A percentile compares a stretch with the other conserved stretches of the same genome.
These are phyloP conservation scores for Penicillium longicatenatum DNA, from an alignment of 495 filamentous ascomycete genomes.

Conservation along the genomic window DNA sequence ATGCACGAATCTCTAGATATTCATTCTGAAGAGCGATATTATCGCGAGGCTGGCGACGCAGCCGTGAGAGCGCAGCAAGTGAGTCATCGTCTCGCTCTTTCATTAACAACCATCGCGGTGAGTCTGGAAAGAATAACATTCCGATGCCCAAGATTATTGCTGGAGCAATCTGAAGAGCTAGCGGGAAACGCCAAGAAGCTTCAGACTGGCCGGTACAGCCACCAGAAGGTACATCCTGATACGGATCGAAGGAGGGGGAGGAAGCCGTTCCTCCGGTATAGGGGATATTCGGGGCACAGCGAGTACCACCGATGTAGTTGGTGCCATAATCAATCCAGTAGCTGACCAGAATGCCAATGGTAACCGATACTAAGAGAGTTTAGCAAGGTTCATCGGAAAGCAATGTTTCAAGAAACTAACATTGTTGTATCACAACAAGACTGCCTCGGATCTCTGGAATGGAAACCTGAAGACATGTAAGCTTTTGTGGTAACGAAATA, in stretches of 20 bases:
- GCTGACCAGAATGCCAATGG: constrained; percentile 77
- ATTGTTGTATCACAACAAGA: constrained; percentile 75
- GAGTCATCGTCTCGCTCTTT: constrained; percentile 73
- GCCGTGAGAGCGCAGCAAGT: constrained; percentile 62
- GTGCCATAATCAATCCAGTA: constrained; percentile 80
- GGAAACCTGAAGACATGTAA: constrained; percentile 36
- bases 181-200: constrained; percentile 68
- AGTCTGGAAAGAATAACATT: constrained; percentile 79
- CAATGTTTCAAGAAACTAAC: constrained; percentile 30
- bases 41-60: constrained; percentile 53
- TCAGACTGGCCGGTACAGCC: constrained; percentile 60
- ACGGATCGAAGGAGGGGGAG: constrained; percentile 41
- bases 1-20: constrained; percentile 80
- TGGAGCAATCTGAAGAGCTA: constrained; percentile 62
- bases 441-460: constrained; percentile 67
- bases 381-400: background rate
- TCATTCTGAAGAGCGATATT: constrained; percentile 72
- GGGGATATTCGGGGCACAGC: constrained; percentile 40
- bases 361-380: constrained; percentile 61
- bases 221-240: constrained; percentile 39
- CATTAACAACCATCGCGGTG: constrained; percentile 77
- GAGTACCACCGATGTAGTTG: constrained; percentile 44
- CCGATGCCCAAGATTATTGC: constrained; percentile 63
- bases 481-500: background rate
- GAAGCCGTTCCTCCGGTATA: constrained; percentile 71